Conservation (phyloP, 208 protist species). For the Wallacemonas sp. region DNA sequence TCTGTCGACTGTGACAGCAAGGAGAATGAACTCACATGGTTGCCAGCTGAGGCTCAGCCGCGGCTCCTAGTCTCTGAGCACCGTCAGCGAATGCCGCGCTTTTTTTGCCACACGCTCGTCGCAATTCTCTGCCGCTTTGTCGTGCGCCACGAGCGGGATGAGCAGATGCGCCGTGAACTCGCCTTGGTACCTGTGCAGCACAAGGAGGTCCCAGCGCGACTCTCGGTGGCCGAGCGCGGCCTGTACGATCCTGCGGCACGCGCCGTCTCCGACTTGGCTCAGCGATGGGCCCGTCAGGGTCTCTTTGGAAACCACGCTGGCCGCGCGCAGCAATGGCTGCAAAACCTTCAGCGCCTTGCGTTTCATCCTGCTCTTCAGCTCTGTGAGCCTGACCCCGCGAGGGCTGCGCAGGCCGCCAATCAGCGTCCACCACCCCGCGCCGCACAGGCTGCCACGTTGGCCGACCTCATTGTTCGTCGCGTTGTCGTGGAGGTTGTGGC, state of each 20-base stretch:
- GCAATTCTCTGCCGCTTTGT: slow-evolving; percentile 32
- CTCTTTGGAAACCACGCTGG: slow-evolving; percentile 29
- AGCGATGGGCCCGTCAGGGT: slow-evolving; percentile 37
- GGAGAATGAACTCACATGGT: neutral
- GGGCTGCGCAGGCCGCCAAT: no score
- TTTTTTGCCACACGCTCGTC: slow-evolving; percentile 15
- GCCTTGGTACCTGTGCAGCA: slow-evolving; percentile 29
- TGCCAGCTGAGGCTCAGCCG: neutral
- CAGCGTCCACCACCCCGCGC: no score
- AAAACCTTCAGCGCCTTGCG: slow-evolving; percentile 39
- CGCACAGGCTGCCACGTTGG: slow-evolving; percentile 10
- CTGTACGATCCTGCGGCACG: slow-evolving; percentile 40
- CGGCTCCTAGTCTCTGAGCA: neutral
- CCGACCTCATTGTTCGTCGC: slow-evolving; percentile 2
- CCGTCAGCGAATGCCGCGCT: neutral
- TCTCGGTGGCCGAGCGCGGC: slow-evolving; percentile 28
- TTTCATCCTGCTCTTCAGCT: slow-evolving; percentile 25
- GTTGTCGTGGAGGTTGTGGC: neutral
- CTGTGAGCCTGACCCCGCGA: neutral
- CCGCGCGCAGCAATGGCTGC: slow-evolving; percentile 47
- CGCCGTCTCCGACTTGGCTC: slow-evolving; percentile 21
- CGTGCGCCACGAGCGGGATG: slow-evolving; percentile 46
- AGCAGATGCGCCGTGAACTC: slow-evolving; percentile 31
- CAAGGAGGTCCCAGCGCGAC: slow-evolving; percentile 1
- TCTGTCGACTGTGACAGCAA: neutral